Evolutionary conservation across 2,329 filamentous ascomycete genomes (phyloP).

Genomic region (Byssoonygena ceratinophila): DNA sequence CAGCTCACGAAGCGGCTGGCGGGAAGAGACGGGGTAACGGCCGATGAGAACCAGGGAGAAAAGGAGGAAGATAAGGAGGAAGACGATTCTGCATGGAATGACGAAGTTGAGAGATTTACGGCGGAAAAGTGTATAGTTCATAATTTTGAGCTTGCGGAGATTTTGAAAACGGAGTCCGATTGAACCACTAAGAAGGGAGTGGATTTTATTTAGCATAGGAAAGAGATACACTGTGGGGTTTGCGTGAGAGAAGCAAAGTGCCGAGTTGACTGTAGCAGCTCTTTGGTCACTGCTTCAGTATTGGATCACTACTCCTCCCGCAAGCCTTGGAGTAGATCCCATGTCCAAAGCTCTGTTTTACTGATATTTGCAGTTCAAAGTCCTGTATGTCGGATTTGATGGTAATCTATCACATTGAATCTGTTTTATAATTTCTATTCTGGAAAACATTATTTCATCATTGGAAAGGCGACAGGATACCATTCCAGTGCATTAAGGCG

Average conservation of each 20-base stretch:
- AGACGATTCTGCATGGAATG: slow-evolving; percentile 1
- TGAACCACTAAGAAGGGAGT: too few relatives aligned
- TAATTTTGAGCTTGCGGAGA: too few relatives aligned
- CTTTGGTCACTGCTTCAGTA: background rate
- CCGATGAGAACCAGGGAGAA: slow-evolving; percentile 3
- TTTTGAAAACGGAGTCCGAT: too few relatives aligned
- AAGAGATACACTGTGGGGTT: too few relatives aligned
- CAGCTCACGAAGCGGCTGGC: slow-evolving; percentile 47
- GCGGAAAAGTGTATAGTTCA: too few relatives aligned
- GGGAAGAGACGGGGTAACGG: slow-evolving; percentile 5
- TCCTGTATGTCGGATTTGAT: background rate
- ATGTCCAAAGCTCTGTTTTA: background rate
- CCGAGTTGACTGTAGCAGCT: background rate
- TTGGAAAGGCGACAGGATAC: background rate
- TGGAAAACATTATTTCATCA: background rate
- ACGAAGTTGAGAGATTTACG: background rate
- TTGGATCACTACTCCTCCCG: background rate
- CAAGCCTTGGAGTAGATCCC: background rate
- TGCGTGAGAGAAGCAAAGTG: background rate
- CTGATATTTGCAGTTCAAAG: background rate
- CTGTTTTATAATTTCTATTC: slow-evolving; percentile 1
- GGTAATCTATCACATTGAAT: slow-evolving; percentile 5
- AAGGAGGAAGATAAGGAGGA: background rate
- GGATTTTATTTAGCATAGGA: too few relatives aligned
- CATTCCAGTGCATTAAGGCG: background rate